phyloP scores from a whole-genome alignment of 2,329 filamentous ascomycete genomes.

The Fusarium anthophilum region DNA sequence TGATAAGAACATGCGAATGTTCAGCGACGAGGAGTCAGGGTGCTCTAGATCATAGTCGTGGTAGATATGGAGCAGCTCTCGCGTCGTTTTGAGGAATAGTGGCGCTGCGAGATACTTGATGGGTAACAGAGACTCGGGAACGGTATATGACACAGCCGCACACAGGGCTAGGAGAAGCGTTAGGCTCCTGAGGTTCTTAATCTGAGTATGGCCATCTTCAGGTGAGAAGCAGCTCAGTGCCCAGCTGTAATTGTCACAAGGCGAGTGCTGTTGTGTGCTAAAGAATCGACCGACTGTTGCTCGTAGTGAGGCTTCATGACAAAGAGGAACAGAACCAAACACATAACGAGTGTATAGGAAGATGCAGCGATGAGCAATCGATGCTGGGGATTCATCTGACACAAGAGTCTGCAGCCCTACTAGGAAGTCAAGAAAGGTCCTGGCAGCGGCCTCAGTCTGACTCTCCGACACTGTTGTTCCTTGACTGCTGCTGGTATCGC shows the following conservation, averaged over 20 bases:
- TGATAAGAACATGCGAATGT: neutral
- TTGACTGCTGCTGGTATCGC: neutral
- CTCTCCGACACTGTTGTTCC: neutral
- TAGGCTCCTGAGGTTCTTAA: neutral
- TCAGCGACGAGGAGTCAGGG: conserved; percentile 4
- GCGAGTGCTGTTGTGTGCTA: neutral
- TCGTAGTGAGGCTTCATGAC: neutral
- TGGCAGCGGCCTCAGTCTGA: neutral
- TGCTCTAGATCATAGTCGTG: conserved; percentile 12
- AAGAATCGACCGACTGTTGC: neutral
- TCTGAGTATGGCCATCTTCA: neutral
- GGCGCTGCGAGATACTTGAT: neutral
- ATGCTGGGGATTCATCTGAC: neutral
- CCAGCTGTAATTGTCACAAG: neutral
- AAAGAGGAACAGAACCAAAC: neutral
- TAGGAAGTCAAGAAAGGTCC: neutral
- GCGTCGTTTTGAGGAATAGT: neutral
- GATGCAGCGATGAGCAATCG: neutral
- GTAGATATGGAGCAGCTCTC: neutral
- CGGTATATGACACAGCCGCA: neutral
- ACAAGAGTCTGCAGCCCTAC: neutral
- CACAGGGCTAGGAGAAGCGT: neutral
- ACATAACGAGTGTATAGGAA: neutral
- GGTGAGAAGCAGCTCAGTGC: neutral
- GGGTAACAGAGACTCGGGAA: neutral